phyloP scores from a whole-genome alignment of 305 asterid species.

The Fraxinus dipetala region DNA sequence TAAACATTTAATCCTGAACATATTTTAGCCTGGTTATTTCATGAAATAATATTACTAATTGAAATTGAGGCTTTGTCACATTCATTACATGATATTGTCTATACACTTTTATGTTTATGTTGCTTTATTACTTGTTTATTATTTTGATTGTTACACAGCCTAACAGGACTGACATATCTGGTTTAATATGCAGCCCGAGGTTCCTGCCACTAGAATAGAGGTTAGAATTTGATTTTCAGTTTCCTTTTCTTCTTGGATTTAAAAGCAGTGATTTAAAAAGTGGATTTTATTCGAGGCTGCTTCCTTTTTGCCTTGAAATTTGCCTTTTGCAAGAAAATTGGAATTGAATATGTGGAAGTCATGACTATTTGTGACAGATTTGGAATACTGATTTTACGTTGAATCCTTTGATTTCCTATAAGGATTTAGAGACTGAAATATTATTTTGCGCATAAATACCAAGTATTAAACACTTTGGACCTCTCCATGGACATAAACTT shows the following conservation, averaged over 20 bases:
- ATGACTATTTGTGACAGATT: background rate
- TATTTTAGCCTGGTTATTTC: background rate
- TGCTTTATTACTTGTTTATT: constrained; percentile 27
- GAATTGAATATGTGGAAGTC: background rate
- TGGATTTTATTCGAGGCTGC: background rate
- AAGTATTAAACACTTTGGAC: background rate
- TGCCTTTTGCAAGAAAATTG: background rate
- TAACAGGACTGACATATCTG: constrained; percentile 43
- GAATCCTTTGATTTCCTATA: background rate
- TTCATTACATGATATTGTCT: constrained; percentile 1
- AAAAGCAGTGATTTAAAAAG: background rate
- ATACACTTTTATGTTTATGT: constrained; percentile 13
- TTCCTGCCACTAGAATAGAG: constrained; percentile 54
- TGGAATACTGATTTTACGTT: background rate
- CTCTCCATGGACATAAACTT: constrained; percentile 17
- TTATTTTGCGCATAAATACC: constrained; percentile 4
- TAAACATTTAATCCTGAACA: background rate
- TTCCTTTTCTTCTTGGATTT: constrained; percentile 14
- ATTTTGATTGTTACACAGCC: constrained; percentile 38
- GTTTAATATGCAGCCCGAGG: constrained; percentile 51
- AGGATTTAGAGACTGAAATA: background rate
- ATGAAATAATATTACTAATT: background rate
- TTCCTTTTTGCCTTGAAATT: background rate
- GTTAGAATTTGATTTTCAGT: constrained; percentile 39
- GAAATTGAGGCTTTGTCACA: background rate